Evolutionary conservation across 306 rosid genomes (phyloP), one percentile per base, ranked within the genome.

Genomic region (Carpinus viminea): DNA sequence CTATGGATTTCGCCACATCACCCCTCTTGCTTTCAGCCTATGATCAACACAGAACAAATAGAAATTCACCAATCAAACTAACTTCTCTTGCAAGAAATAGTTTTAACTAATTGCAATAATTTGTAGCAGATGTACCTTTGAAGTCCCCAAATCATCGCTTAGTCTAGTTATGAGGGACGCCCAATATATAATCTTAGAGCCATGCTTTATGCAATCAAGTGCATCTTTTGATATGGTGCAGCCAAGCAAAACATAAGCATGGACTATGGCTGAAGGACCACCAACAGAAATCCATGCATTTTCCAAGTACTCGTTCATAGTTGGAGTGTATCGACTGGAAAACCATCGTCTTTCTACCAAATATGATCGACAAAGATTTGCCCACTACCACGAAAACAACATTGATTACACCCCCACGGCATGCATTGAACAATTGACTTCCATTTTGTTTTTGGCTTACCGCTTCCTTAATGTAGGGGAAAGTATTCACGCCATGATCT

Each of bases 331-430:
- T 28, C 43, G 68, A 16, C 50, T 9, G 66, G 7, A 52, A 26
- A 75, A 83, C 86, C 86, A 83, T 72, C 65, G n/a, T 71, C 83
- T 80, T 72, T 83, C 87, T 17, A 55, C 72, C 12, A 79, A 41
- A 68, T 83, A 80, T 15, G 87, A 55, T 18, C 12, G 56, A 45
- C 87, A 79, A 28, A 79, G 87, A 65, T 52, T 84, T n/a, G 11
- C 64, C 38, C 38, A 34, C 38, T 69, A 2, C 38, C 38, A 34
- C 1, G 38, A 34, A 34, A 34, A 34, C 38, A 34, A 34, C 38
- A 34, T 34, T 34, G 38, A 34, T 34, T 34, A 34, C 4, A 34
- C 38, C 38, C 38, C 3, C 38, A 34, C 2, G 38, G 4, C 38
- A 34, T 34, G 4, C 4, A 34, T 34, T 34, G 38, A 34, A 34